Conservation (phyloP, 78 protist genomes). For the Dictyostelium capitatum region DNA sequence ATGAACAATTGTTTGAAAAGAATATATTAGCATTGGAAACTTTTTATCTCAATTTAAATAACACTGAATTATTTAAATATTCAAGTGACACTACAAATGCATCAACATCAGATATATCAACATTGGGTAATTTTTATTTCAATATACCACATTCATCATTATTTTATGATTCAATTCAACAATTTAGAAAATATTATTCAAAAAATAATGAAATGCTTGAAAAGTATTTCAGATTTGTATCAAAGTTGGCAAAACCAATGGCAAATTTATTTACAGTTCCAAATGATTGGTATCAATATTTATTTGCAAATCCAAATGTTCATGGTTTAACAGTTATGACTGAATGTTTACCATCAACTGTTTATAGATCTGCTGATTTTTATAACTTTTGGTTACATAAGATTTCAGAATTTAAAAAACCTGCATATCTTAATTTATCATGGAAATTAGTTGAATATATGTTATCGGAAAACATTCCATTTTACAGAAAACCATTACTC, state of each 20-base stretch:
- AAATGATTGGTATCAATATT: not conserved
- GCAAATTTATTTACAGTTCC: not conserved
- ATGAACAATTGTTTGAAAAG: too few relatives aligned
- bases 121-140: not conserved
- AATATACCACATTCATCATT: not conserved
- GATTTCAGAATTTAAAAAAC: not conserved
- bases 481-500: not conserved
- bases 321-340: not conserved
- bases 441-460: not conserved
- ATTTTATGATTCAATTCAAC: not conserved
- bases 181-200: not conserved
- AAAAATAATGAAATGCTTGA: not conserved
- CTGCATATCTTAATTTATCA: not conserved
- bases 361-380: not conserved
- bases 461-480: not conserved
- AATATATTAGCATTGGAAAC: too few relatives aligned
- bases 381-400: conserved; percentile 10
- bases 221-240: not conserved
- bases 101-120: too few relatives aligned
- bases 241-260: not conserved
- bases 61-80: too few relatives aligned
- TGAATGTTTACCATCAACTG: not conserved
- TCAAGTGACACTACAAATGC: too few relatives aligned
- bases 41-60: too few relatives aligned
- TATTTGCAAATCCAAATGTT: not conserved